phyloP scores from a whole-genome alignment of 208 protist species.

The Paratrypanosoma confusum region DNA sequence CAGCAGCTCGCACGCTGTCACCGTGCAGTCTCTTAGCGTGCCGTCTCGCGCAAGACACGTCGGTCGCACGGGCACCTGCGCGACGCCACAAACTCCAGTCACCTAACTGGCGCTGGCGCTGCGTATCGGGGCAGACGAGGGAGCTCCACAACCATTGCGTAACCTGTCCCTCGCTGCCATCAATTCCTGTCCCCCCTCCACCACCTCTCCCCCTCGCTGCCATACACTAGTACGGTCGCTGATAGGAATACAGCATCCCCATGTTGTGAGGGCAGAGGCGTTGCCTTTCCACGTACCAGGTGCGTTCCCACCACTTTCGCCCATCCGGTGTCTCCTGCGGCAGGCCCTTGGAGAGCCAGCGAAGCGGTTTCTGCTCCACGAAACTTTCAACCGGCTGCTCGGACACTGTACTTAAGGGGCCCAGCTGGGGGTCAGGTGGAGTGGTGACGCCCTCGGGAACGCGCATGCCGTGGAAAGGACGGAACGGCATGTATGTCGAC shows the following conservation, averaged over 20 bases:
- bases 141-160: too few species aligned
- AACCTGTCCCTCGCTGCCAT: too few species aligned
- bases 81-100: too few species aligned
- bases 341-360: neutral
- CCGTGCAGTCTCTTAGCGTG: too few species aligned
- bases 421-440: slow-evolving; percentile 26
- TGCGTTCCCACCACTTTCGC: neutral
- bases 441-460: slow-evolving; percentile 49
- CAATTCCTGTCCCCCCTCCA: too few species aligned
- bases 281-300: slow-evolving; percentile 18
- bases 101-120: too few species aligned
- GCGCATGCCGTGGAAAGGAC: slow-evolving; percentile 40
- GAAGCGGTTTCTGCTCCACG: slow-evolving; percentile 1
- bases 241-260: slow-evolving; percentile 80
- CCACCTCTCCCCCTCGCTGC: too few species aligned
- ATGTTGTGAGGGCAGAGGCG: slow-evolving; percentile 48
- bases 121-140: too few species aligned
- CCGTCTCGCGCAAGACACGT: too few species aligned
- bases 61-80: too few species aligned
- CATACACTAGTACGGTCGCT: slow-evolving; percentile 79
- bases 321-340: neutral
- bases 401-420: slow-evolving; percentile 12
- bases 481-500: slow-evolving; percentile 56
- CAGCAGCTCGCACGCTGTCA: too few species aligned
- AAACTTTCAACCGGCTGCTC: slow-evolving; percentile 6